Percentiles rank a stretch among this genome's conserved stretches.
phyloP scores from a whole-genome alignment of 2,329 filamentous ascomycete genomes.

The Metarhizium guizhouense region DNA sequence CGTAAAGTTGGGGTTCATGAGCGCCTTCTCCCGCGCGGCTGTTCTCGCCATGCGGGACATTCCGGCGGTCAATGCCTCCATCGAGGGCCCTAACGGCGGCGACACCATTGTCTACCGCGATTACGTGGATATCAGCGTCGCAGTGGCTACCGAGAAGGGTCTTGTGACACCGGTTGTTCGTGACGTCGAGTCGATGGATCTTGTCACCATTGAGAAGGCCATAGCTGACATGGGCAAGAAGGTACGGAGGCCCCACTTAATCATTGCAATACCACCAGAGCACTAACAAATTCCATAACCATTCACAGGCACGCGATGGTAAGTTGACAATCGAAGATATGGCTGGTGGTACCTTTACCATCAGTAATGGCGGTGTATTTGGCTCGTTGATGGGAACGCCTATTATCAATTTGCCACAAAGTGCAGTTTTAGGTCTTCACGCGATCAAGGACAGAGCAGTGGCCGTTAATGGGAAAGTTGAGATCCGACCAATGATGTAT shows the following conservation, averaged over 20 bases:
- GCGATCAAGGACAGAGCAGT: slow-evolving; percentile 93
- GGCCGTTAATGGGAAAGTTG: slow-evolving; percentile 84
- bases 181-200: slow-evolving; percentile 81
- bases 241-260: slow-evolving; percentile 38
- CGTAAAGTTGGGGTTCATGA: slow-evolving; percentile 99
- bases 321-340: slow-evolving; percentile 99
- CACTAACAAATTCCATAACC: not conserved
- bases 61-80: slow-evolving; percentile 92
- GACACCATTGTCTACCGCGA: slow-evolving; percentile 98
- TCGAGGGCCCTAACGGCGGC: slow-evolving; percentile 88
- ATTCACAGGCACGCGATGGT: slow-evolving; percentile 70
- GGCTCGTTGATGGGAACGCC: slow-evolving; percentile 96
- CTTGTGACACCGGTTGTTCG: slow-evolving; percentile 94
- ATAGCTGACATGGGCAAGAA: slow-evolving; percentile 96
- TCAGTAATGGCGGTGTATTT: slow-evolving; percentile 95
- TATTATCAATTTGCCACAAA: slow-evolving; percentile 96
- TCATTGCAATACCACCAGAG: not conserved
- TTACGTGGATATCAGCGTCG: slow-evolving; percentile 96
- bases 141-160: slow-evolving; percentile 94
- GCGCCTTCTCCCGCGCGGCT: slow-evolving; percentile 84
- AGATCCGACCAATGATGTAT: slow-evolving; percentile 99
- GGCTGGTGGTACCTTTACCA: slow-evolving; percentile 96
- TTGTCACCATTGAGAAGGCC: slow-evolving; percentile 79
- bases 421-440: slow-evolving; percentile 83
- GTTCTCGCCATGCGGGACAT: slow-evolving; percentile 90